These are phyloP conservation scores for Trypethelium eluteriae DNA, from an alignment of 495 filamentous ascomycete species.

Conservation along the genomic window DNA sequence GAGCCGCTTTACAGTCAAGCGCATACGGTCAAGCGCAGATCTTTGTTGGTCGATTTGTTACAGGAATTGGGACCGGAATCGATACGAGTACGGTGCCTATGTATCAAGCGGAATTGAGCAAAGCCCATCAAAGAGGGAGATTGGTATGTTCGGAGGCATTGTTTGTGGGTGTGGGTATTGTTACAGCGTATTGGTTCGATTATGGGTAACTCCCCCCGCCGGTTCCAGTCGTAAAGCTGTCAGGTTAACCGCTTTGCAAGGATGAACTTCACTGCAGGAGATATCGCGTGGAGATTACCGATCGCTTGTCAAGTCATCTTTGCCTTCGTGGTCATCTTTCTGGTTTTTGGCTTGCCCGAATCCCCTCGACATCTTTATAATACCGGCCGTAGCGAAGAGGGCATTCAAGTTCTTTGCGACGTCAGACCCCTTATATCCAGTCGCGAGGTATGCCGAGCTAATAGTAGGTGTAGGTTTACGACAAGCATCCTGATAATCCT, in stretches of 20 bases:
- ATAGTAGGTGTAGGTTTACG: constrained; percentile 11
- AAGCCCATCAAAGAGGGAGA: constrained; percentile 28
- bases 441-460: neutral
- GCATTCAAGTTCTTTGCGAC: constrained; percentile 44
- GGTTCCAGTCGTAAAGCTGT: neutral
- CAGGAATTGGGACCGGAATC: constrained; percentile 33
- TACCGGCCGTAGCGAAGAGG: constrained; percentile 39
- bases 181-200: constrained; percentile 28
- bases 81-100: constrained; percentile 29
- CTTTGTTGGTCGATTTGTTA: constrained; percentile 26
- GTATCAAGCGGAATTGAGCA: constrained; percentile 33
- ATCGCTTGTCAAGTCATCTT: constrained; percentile 32
- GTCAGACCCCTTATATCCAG: constrained; percentile 31
- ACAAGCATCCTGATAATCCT: constrained; percentile 14
- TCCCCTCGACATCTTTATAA: constrained; percentile 35
- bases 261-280: constrained; percentile 27
- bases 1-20: constrained; percentile 28
- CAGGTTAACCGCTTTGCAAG: constrained; percentile 3
- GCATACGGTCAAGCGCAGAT: constrained; percentile 31
- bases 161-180: constrained; percentile 34
- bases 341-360: constrained; percentile 34
- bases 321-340: constrained; percentile 30
- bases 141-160: constrained; percentile 31
- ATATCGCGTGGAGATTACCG: constrained; percentile 31
- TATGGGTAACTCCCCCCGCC: constrained; percentile 12